Evolutionary conservation across 2,329 filamentous ascomycete genomes (phyloP).

Genomic region (Cladophialophora immunda): DNA sequence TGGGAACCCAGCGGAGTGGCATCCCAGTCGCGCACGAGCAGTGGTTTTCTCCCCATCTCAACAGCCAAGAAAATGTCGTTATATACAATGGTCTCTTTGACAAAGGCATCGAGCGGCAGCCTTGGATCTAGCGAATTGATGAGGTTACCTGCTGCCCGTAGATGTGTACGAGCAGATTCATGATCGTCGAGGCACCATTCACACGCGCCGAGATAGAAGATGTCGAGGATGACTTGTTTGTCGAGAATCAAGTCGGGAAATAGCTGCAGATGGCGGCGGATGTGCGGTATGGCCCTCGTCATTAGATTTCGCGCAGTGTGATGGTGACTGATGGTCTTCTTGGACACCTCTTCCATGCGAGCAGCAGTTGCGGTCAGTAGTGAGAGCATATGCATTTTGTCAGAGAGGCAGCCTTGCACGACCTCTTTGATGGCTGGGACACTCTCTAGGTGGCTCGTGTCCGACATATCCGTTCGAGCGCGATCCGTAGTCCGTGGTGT

Average conservation of each 20-base stretch:
- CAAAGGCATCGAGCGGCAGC: too few relatives aligned
- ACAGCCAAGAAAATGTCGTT: background rate
- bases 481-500: background rate
- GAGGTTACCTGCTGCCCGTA: too few relatives aligned
- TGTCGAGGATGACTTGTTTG: background rate
- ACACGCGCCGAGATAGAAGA: background rate
- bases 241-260: background rate
- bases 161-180: background rate
- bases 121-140: too few relatives aligned
- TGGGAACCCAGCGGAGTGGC: background rate
- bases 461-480: background rate
- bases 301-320: too few relatives aligned
- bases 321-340: background rate
- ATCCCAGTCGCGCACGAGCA: background rate
- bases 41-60: background rate
- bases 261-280: too few relatives aligned
- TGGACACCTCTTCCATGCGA: background rate
- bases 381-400: background rate
- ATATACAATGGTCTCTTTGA: too few relatives aligned
- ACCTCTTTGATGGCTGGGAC: background rate
- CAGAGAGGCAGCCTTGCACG: background rate
- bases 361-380: background rate
- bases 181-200: background rate
- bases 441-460: background rate
- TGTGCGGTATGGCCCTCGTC: too few relatives aligned